Evolutionary conservation across 1,139 yeast genomes (phyloP).

Genomic region (Yamadazyma sp.): DNA sequence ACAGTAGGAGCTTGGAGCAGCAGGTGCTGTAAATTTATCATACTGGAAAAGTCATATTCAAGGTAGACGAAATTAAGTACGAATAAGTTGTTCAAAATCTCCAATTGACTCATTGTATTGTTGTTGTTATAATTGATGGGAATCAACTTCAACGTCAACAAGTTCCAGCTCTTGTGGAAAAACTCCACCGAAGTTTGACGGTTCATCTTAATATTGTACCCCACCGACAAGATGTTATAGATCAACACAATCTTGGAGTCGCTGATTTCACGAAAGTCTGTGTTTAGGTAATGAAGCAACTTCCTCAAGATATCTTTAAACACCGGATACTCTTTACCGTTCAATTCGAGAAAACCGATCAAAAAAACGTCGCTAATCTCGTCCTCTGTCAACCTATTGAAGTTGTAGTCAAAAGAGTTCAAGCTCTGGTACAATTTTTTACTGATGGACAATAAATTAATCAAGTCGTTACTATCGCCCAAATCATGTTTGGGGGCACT

Average conservation of each 20-base stretch:
- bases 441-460: conserved; percentile 36
- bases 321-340: conserved; percentile 17
- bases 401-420: conserved; percentile 17
- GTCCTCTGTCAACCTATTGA: conserved; percentile 14
- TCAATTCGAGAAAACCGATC: conserved; percentile 30
- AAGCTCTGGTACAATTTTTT: conserved; percentile 28
- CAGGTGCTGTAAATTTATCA: conserved; percentile 3
- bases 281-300: conserved; percentile 27
- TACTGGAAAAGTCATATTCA: conserved; percentile 23
- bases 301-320: conserved; percentile 24
- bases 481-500: conserved; percentile 7
- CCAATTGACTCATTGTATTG: conserved; percentile 40
- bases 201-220: conserved; percentile 20
- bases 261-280: conserved; percentile 13
- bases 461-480: conserved; percentile 24
- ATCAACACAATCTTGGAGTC: conserved; percentile 31
- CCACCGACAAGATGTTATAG: conserved; percentile 28
- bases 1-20: neutral
- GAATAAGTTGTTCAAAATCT: conserved; percentile 35
- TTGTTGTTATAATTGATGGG: conserved; percentile 39
- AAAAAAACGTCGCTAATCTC: conserved; percentile 30
- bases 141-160: conserved; percentile 42
- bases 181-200: conserved; percentile 27
- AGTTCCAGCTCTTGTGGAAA: conserved; percentile 45
- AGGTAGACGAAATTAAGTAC: conserved; percentile 32